Base-by-base conservation (phyloP, 345 rosid species). In the Aquilaria sinensis region DNA sequence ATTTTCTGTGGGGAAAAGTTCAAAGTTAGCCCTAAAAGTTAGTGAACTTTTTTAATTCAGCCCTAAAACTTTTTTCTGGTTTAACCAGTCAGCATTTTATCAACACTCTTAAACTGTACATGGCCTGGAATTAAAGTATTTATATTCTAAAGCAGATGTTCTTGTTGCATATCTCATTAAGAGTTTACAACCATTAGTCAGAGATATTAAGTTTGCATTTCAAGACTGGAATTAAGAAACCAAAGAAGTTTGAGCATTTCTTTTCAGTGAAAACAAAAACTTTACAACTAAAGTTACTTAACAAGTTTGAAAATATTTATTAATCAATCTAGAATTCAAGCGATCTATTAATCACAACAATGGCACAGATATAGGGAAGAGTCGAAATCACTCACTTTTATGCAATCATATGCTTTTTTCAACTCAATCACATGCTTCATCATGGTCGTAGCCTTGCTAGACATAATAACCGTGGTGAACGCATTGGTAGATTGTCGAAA, bases 341-440 rank as follows among this genome's bases (percentile, higher is more conserved):
- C 0, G 43, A 5, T 37, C 43, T 37, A 9, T 3, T 37, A 37
- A 37, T 37, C 2, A 37, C 43, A 14, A 58, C 57, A 41, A 61
- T 10, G 2, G 14, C 48, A 53, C 29, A 23, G 15, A 37, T 52
- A 10, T 50, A 63, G n/a, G 34, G 16, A 31, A n/a, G 56, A n/a
- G 56, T 53, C 2, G 15, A 23, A 46, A 45, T 34, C 48, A 66
- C 84, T 72, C 62, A 88, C 97, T 76, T 90, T 93, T 34, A 93
- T 88, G 6, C 82, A 86, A 79, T 93, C 98, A 0, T 96, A 90
- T 12, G 96, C 97, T 57, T 77, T 90, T 61, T 83, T 90, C 11
- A 93, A 90, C 82, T 88, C 98, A 67, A 88, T 90, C 69, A 90
- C 97, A 58, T 90, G 98, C 82, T 90, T 92, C 98, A 93, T 90